A percentile compares a stretch with the other conserved stretches of the same genome.
Evolutionary conservation across 73 alveolate species (phyloP).

Genomic region (Paramecium biaurelia): DNA sequence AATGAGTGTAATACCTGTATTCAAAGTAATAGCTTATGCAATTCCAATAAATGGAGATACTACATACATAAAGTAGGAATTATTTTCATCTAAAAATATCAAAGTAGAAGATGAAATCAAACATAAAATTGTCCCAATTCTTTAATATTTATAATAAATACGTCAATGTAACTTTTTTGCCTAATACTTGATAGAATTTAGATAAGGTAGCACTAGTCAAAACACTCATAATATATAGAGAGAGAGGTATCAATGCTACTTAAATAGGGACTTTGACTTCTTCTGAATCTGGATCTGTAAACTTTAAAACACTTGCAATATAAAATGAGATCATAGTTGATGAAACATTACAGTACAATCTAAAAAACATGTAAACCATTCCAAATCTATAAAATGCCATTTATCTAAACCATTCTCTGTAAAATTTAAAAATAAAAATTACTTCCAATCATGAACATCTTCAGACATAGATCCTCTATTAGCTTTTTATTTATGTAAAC

Average conservation of each 20-base stretch:
- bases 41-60: slow-evolving; percentile 67
- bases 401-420: slow-evolving; percentile 71
- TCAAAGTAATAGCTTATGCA: slow-evolving; percentile 71
- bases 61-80: slow-evolving; percentile 66
- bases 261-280: slow-evolving; percentile 75
- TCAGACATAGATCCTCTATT: slow-evolving; percentile 15
- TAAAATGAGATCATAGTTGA: slow-evolving; percentile 81
- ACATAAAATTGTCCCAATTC: slow-evolving; percentile 50
- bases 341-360: slow-evolving; percentile 81
- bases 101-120: neutral
- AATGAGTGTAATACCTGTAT: slow-evolving; percentile 72
- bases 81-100: neutral
- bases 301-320: slow-evolving; percentile 57
- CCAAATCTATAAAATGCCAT: slow-evolving; percentile 74
- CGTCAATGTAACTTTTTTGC: slow-evolving; percentile 68
- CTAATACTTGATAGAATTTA: slow-evolving; percentile 54
- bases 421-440: neutral
- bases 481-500: neutral
- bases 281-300: slow-evolving; percentile 66
- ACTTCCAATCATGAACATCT: slow-evolving; percentile 48
- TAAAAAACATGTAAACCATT: slow-evolving; percentile 73
- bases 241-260: slow-evolving; percentile 78
- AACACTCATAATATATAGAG: slow-evolving; percentile 72
- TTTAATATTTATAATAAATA: neutral
- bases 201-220: slow-evolving; percentile 67